A percentile compares a stretch with the other conserved stretches of the same genome.
Evolutionary conservation across 176 grass and related monocot genomes (phyloP).

Genomic region (Avena insularis): DNA sequence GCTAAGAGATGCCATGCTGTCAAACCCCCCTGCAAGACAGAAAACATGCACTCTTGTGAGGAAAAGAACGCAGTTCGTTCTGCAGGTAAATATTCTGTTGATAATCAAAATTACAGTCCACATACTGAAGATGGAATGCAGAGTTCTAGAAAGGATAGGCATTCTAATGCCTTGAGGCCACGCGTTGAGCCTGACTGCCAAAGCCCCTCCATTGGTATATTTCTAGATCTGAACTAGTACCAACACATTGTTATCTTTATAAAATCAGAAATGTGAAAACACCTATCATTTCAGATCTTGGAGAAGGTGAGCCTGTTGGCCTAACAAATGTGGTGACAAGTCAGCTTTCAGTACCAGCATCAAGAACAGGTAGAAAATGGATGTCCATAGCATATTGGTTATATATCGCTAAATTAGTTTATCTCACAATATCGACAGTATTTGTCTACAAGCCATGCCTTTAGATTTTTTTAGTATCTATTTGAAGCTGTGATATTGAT

Average conservation of each 20-base stretch:
- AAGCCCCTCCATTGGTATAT: slow-evolving; percentile 39
- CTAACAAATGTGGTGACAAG: slow-evolving; percentile 42
- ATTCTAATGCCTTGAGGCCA: slow-evolving; percentile 42
- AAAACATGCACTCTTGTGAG: slow-evolving; percentile 34
- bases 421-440: slow-evolving; percentile 2
- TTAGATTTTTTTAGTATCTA: background rate
- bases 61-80: slow-evolving; percentile 38
- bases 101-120: slow-evolving; percentile 31
- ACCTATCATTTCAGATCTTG: slow-evolving; percentile 41
- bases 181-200: slow-evolving; percentile 7
- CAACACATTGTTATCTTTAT: slow-evolving; percentile 22
- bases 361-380: slow-evolving; percentile 43
- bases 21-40: slow-evolving; percentile 41
- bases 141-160: slow-evolving; percentile 37
- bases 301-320: slow-evolving; percentile 39
- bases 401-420: slow-evolving; percentile 20
- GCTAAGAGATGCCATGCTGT: slow-evolving; percentile 58
- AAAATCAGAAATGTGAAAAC: slow-evolving; percentile 46
- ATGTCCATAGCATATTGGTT: background rate
- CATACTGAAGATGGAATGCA: slow-evolving; percentile 42
- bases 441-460: slow-evolving; percentile 25
- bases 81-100: slow-evolving; percentile 29
- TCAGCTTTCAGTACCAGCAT: slow-evolving; percentile 38
- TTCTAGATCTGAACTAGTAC: slow-evolving; percentile 34
- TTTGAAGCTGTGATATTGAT: slow-evolving; percentile 4